Evolutionary conservation across 129 eudicot species (phyloP).

Genomic region (Dittrichia graveolens): DNA sequence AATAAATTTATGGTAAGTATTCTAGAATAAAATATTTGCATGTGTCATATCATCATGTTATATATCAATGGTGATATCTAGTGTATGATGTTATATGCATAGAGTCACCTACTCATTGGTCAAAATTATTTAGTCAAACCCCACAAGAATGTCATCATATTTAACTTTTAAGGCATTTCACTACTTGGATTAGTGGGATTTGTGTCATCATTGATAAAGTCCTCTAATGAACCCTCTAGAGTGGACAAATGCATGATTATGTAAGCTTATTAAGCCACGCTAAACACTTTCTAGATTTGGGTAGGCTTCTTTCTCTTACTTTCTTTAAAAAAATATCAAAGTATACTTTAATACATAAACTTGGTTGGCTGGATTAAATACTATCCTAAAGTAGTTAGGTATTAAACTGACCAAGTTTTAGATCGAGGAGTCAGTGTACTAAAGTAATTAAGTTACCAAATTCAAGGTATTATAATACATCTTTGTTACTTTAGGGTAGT

Average conservation of each 20-base stretch:
- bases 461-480: no score
- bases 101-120: slow-evolving; percentile 23
- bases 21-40: no score
- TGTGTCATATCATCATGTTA: not conserved
- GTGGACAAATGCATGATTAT: slow-evolving; percentile 24
- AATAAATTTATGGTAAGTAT: no score
- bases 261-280: slow-evolving; percentile 10
- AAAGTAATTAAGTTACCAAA: no score
- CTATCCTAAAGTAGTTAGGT: no score
- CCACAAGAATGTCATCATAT: slow-evolving; percentile 9
- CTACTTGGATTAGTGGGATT: not conserved
- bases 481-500: no score
- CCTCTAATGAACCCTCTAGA: slow-evolving; percentile 14
- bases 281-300: not conserved
- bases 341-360: no score
- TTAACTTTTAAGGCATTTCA: slow-evolving; percentile 1
- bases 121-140: not conserved
- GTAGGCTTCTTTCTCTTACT: not conserved
- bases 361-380: no score
- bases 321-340: no score
- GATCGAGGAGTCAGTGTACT: no score
- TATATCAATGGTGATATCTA: slow-evolving; percentile 19
- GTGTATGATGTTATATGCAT: not conserved
- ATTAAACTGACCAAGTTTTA: no score
- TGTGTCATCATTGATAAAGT: slow-evolving; percentile 19